These are phyloP conservation scores for Trametes meyenii DNA, from an alignment of 768 basidiomycete species.

Conservation along the genomic window DNA sequence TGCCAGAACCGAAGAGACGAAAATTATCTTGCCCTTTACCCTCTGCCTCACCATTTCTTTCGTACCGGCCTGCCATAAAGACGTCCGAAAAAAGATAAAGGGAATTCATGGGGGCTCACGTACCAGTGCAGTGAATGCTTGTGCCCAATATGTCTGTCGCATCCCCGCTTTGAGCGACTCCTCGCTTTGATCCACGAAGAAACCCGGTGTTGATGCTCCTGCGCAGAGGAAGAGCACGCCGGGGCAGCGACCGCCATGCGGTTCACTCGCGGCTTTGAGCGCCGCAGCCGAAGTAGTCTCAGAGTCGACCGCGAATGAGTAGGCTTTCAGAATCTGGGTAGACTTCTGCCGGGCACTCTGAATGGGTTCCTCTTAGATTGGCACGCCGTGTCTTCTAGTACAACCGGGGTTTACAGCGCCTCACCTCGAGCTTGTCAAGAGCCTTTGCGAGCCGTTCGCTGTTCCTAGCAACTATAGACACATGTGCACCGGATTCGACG, in stretches of 20 bases:
- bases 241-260: constrained; percentile 60
- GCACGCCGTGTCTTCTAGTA: neutral
- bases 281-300: constrained; percentile 60
- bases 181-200: constrained; percentile 71
- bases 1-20: constrained; percentile 74
- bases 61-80: constrained; percentile 54
- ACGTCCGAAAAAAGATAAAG: neutral
- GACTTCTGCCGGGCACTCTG: constrained; percentile 47
- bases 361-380: no score
- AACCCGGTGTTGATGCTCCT: constrained; percentile 69
- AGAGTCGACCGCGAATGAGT: constrained; percentile 66
- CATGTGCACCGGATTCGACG: constrained; percentile 69
- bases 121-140: constrained; percentile 57
- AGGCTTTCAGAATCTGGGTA: constrained; percentile 61
- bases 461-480: constrained; percentile 84
- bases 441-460: constrained; percentile 64
- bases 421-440: constrained; percentile 66
- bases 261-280: constrained; percentile 57
- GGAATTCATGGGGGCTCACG: constrained; percentile 22
- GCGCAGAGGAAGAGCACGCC: constrained; percentile 83
- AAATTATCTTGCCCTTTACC: constrained; percentile 67
- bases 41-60: constrained; percentile 62
- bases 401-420: neutral
- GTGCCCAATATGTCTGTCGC: constrained; percentile 58
- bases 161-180: constrained; percentile 57